Evolutionary conservation across 257 asterid genomes (phyloP), one percentile per base, ranked within the genome.

Genomic region (Scutellaria minor): DNA sequence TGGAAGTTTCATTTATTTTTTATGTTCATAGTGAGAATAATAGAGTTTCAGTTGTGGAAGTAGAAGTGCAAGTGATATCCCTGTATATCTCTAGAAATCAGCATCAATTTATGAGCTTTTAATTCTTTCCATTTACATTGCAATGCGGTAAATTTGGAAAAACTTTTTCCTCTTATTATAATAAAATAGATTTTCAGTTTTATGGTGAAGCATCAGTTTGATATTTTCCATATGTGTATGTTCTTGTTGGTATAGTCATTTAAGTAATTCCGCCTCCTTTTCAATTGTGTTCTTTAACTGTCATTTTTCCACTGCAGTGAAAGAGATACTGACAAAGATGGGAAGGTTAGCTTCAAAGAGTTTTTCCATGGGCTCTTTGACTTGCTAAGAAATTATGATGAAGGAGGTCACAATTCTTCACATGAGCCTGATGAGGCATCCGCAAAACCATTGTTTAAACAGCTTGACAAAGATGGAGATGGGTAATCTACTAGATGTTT

Each of bases 401-500:
- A 89, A 62, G 98, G 84, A 83, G 75, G 70, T 60, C 87, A 87
- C 75, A 74, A 78, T 75, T 72, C 86, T 65, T 77, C 82, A 9
- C 83, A 83, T 45, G 89, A 77, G 24, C 75, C 85, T 71, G 87
- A 83, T 12, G 94, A 88, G 76, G 84, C 90, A 75, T 87, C 96
- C 12, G 96, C 99, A 42, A 89, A 70, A 82, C 79, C 76, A 69
- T 76, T 89, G 89, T 91, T 94, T 71, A 60, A 77, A 15, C 86
- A 88, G 81, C 99, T 94, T 72, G 99, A 94, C 85, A 88, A 83
- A 85, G 92, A 91, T 78, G 89, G 95, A 7, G 99, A 94, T 50
- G 97, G 97, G 99, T 94, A 80, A 82, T 74, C 6, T 63, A 66
- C 70, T 72, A 22, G 41, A 66, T 52, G 41, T 59, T 66, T 62